phyloP scores from a whole-genome alignment of 208 protist genomes.

The Trypanosoma avium region DNA sequence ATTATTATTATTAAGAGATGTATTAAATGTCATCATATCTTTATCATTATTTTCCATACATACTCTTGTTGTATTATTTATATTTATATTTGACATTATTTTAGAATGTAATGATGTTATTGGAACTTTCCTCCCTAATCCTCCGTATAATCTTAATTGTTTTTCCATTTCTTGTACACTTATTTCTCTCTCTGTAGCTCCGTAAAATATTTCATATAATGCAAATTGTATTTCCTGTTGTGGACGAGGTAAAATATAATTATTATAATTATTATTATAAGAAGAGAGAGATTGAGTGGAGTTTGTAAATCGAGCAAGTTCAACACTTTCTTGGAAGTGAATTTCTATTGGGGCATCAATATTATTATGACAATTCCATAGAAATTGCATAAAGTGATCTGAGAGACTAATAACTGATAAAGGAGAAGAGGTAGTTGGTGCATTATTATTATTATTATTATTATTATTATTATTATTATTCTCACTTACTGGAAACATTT shows the following conservation, averaged over 20 bases:
- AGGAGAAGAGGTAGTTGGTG: neutral
- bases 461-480: neutral
- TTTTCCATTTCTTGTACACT: conserved; percentile 17
- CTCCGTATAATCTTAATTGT: conserved; percentile 11
- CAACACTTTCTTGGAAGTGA: conserved; percentile 13
- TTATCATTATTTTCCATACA: neutral
- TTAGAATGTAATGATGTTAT: neutral
- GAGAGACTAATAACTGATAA: neutral
- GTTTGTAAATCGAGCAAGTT: conserved; percentile 25
- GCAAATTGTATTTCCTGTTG: conserved; percentile 24
- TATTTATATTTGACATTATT: too few species aligned
- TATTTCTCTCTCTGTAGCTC: neutral
- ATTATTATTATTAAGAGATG: neutral
- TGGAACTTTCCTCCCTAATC: neutral
- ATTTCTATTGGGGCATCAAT: conserved; percentile 22
- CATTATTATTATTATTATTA: neutral
- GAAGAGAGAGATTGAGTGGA: neutral
- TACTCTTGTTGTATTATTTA: too few species aligned
- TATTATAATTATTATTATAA: too few species aligned
- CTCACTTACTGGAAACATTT: too few species aligned
- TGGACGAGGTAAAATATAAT: conserved; percentile 19
- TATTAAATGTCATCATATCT: neutral
- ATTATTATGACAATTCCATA: conserved; percentile 9
- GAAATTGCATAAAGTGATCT: conserved; percentile 17
- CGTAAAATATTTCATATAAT: conserved; percentile 26